These are phyloP conservation scores for Cupressus sempervirens DNA, from an alignment of 75 land plant species.

Conservation along the genomic window DNA sequence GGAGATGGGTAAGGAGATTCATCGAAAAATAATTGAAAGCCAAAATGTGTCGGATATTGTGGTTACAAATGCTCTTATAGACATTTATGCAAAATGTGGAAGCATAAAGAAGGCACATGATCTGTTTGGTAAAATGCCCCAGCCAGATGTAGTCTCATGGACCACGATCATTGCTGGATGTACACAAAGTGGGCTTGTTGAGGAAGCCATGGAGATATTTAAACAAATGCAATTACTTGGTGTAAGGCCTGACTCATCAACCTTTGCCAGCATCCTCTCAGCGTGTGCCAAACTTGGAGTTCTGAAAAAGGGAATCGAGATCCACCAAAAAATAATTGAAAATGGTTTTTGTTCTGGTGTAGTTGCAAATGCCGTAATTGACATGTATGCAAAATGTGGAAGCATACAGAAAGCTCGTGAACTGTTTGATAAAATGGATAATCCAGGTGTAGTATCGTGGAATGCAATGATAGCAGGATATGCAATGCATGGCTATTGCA, in stretches of 20 bases:
- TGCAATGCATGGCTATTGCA: constrained; percentile 11
- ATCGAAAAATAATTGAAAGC: constrained; percentile 10
- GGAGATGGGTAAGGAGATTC: constrained; percentile 39
- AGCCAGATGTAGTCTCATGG: constrained; percentile 13
- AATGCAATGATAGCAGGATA: constrained; percentile 25
- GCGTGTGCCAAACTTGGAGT: constrained; percentile 10
- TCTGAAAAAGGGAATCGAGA: constrained; percentile 7
- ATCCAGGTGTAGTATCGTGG: constrained; percentile 4
- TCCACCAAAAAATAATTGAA: constrained; percentile 14
- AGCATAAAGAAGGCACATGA: neutral
- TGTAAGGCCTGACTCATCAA: constrained; percentile 8
- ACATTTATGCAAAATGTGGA: constrained; percentile 18
- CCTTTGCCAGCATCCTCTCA: constrained; percentile 12
- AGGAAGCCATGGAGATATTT: constrained; percentile 11
- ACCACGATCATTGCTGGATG: constrained; percentile 17
- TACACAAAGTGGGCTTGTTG: constrained; percentile 15
- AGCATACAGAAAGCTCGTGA: constrained; percentile 17
- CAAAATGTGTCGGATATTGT: too few relatives aligned
- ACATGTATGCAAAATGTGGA: constrained; percentile 25
- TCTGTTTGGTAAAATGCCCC: constrained; percentile 16
- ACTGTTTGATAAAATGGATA: constrained; percentile 16
- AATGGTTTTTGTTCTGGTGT: constrained; percentile 7
- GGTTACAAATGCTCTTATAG: neutral
- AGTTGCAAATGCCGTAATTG: constrained; percentile 9
- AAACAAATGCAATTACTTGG: constrained; percentile 12